Evolutionary conservation across 106 monocot species (phyloP), one percentile per base, ranked within the genome.

Genomic region (Apostasia shenzhenica): DNA sequence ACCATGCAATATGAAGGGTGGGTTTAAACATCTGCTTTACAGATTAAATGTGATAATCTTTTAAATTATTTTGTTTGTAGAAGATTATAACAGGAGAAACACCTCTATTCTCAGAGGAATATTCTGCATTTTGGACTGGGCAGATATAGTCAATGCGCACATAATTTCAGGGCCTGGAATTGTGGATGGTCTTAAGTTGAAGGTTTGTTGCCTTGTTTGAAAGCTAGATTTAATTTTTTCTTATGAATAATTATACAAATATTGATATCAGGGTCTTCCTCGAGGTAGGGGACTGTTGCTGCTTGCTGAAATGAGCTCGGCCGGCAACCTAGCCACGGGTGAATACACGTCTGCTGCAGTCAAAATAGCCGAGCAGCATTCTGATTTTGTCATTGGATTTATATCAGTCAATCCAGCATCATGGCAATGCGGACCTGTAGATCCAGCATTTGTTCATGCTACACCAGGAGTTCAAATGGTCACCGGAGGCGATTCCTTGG

Each of bases 1-100:
- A 87, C 87, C 8, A 99, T 99, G 97, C 97, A 99, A 74, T 99
- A 99, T 83, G 97, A 99, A 81, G 97, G 97, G 97, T 93, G 69
- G 81, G 79, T 45, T 65, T 65, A 14, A 39, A 8, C 9, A 41
- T 2, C 41, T 81, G 43, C 42, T 38, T 79, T 45, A 12, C 4
- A 55, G 11, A 14, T 68, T 51, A 70, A 2, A 8, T 60, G 9
- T 45, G 6, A 26, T 65, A 50, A 26, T 48, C 44, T 49, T 41
- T 37, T 37, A 47, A 58, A 54, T 50, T 57, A 8, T 50, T 58
- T n/a, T 45, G 49, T 14, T 46, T 26, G 56, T 9, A 13, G 6
- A 65, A 48, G 48, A 65, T 44, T 63, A 65, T 49, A 7, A 65
- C 48, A 55, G 46, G 6, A 54, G 67, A 45, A 40, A 42, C 48